phyloP scores from a whole-genome alignment of 2,329 filamentous ascomycete genomes.

The Ascochyta clinopodiicola region DNA sequence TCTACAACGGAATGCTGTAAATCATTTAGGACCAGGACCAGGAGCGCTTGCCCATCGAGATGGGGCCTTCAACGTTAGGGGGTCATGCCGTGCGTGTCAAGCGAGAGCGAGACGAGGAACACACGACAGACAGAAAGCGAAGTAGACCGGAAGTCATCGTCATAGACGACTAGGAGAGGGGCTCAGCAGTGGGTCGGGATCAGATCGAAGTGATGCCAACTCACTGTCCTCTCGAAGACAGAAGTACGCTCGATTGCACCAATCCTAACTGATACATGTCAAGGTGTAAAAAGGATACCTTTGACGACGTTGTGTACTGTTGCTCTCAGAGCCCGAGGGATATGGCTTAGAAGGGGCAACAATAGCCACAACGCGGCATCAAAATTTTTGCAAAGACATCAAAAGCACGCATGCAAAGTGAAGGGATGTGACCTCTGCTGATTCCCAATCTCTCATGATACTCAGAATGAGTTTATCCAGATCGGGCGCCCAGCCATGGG shows the following conservation, averaged over 20 bases:
- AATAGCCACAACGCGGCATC: neutral
- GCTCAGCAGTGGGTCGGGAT: slow-evolving; percentile 50
- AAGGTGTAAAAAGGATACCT: no score
- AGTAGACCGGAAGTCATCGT: slow-evolving; percentile 6
- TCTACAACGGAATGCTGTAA: neutral
- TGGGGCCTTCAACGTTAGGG: no score
- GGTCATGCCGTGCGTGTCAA: neutral
- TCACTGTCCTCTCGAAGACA: no score
- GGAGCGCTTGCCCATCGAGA: no score
- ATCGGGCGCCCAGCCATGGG: slow-evolving; percentile 76
- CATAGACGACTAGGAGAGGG: slow-evolving; percentile 1
- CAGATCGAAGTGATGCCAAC: no score
- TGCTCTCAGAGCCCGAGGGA: no score
- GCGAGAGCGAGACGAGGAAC: neutral
- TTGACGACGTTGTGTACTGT: no score
- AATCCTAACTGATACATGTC: no score
- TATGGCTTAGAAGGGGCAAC: no score
- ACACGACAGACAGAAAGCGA: neutral
- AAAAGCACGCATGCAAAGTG: neutral
- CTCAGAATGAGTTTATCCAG: slow-evolving; percentile 69
- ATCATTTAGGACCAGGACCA: neutral
- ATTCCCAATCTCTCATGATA: slow-evolving; percentile 72
- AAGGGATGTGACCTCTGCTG: slow-evolving; percentile 70
- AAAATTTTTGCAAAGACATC: neutral
- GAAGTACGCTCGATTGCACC: no score